phyloP scores from a whole-genome alignment of 1,284 basidiomycete species.

The Omphalotus olearius region DNA sequence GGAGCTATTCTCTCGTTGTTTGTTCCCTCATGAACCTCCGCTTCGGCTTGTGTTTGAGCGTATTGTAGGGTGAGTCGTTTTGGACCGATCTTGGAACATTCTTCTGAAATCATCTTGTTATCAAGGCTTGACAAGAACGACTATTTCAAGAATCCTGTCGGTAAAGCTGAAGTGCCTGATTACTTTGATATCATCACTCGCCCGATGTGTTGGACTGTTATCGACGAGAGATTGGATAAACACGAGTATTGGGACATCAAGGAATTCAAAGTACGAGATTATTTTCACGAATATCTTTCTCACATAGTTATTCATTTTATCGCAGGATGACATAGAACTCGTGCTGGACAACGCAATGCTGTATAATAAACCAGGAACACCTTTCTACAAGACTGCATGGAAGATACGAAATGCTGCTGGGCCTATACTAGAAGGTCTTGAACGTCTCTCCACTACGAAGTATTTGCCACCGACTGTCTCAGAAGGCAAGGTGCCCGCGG shows the following conservation, averaged over 20 bases:
- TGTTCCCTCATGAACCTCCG: slow-evolving; percentile 65
- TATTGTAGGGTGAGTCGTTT: slow-evolving; percentile 58
- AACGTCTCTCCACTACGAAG: slow-evolving; percentile 25
- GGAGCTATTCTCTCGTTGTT: slow-evolving; percentile 54
- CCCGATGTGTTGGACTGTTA: slow-evolving; percentile 89
- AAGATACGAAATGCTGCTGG: slow-evolving; percentile 60
- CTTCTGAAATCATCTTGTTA: slow-evolving; percentile 8
- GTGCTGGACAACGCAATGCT: slow-evolving; percentile 84
- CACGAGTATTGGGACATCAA: slow-evolving; percentile 76
- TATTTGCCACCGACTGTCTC: background rate
- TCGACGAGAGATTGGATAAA: slow-evolving; percentile 75
- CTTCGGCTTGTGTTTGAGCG: slow-evolving; percentile 68
- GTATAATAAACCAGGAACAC: slow-evolving; percentile 80
- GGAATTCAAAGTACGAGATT: slow-evolving; percentile 64
- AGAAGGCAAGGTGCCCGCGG: background rate
- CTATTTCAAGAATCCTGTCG: slow-evolving; percentile 83
- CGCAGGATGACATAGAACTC: slow-evolving; percentile 76
- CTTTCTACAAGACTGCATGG: slow-evolving; percentile 71
- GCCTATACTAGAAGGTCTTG: slow-evolving; percentile 60
- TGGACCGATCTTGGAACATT: background rate
- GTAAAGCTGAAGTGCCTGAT: slow-evolving; percentile 77
- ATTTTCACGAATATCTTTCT: slow-evolving; percentile 3
- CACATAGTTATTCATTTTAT: background rate
- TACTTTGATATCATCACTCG: slow-evolving; percentile 85
- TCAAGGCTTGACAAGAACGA: slow-evolving; percentile 70